phyloP scores from a whole-genome alignment of 192 early-diverging fungal genomes.

The Chytriomyces sp. region DNA sequence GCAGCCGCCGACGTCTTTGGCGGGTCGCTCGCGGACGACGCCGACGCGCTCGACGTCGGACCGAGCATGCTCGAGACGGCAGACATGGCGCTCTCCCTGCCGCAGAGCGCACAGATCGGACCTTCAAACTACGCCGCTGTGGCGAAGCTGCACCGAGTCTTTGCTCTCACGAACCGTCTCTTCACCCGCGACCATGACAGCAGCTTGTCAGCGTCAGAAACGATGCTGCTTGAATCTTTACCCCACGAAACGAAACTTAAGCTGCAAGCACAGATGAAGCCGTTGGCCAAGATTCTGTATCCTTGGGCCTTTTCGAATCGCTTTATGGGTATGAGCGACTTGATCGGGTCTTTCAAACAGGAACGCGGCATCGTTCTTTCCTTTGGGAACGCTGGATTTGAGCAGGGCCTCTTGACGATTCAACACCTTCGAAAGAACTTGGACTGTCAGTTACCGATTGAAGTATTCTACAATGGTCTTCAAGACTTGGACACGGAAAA shows the following conservation, averaged over 20 bases:
- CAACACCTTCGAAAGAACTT: constrained; percentile 19
- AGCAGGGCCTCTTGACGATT: constrained; percentile 15
- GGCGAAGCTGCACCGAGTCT: constrained; percentile 2
- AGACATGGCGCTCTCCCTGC: neutral
- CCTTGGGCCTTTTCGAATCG: constrained; percentile 28
- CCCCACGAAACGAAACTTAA: neutral
- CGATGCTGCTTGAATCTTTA: neutral
- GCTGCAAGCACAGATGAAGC: neutral
- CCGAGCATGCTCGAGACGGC: neutral
- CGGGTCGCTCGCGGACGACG: neutral
- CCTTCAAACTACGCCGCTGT: constrained; percentile 11
- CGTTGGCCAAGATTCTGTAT: neutral
- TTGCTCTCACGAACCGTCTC: neutral
- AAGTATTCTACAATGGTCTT: constrained; percentile 24
- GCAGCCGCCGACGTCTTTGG: constrained; percentile 8
- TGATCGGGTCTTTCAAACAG: constrained; percentile 13
- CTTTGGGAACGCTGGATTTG: constrained; percentile 22
- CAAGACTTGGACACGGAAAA: constrained; percentile 17
- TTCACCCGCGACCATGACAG: neutral
- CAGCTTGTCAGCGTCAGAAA: neutral
- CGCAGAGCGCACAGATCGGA: neutral
- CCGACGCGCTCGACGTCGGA: neutral
- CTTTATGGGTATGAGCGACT: constrained; percentile 5
- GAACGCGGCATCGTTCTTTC: constrained; percentile 14
- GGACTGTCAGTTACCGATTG: constrained; percentile 6